A percentile compares a stretch with the other conserved stretches of the same genome.
phyloP scores from a whole-genome alignment of 176 grass and related monocot species.

The Saccharum spontaneum region DNA sequence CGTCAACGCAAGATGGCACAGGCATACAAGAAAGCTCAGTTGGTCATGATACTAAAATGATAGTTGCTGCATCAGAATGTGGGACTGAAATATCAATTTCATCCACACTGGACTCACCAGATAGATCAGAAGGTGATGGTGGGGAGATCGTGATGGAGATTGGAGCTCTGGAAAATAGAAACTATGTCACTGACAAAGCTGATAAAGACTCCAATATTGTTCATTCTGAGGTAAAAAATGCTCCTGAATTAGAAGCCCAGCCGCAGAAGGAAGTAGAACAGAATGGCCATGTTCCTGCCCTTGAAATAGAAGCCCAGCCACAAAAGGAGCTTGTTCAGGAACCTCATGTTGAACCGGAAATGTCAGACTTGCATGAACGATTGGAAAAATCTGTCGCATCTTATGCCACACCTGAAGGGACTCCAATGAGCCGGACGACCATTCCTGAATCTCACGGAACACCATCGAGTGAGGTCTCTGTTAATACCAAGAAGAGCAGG shows the following conservation, averaged over 20 bases:
- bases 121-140: conserved; percentile 94
- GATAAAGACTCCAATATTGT: conserved; percentile 35
- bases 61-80: conserved; percentile 85
- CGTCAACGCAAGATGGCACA: conserved; percentile 45
- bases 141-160: conserved; percentile 96
- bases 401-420: conserved; percentile 60
- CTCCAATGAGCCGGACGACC: conserved; percentile 58
- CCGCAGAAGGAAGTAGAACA: conserved; percentile 30
- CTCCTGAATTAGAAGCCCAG: conserved; percentile 18
- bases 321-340: conserved; percentile 39
- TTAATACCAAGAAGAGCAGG: conserved; percentile 73
- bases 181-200: conserved; percentile 23
- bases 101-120: conserved; percentile 92
- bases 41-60: conserved; percentile 42
- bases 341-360: conserved; percentile 25
- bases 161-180: conserved; percentile 64
- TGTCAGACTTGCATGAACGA: conserved; percentile 30
- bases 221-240: conserved; percentile 25
- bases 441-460: conserved; percentile 60
- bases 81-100: conserved; percentile 98
- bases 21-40: conserved; percentile 40
- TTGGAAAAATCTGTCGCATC: conserved; percentile 43
- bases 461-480: conserved; percentile 86
- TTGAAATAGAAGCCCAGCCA: conserved; percentile 12
- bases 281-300: conserved; percentile 16